Evolutionary conservation across 2,329 filamentous ascomycete species (phyloP), one percentile per base, ranked within the genome.

Genomic region (Fusarium brachygibbosum): DNA sequence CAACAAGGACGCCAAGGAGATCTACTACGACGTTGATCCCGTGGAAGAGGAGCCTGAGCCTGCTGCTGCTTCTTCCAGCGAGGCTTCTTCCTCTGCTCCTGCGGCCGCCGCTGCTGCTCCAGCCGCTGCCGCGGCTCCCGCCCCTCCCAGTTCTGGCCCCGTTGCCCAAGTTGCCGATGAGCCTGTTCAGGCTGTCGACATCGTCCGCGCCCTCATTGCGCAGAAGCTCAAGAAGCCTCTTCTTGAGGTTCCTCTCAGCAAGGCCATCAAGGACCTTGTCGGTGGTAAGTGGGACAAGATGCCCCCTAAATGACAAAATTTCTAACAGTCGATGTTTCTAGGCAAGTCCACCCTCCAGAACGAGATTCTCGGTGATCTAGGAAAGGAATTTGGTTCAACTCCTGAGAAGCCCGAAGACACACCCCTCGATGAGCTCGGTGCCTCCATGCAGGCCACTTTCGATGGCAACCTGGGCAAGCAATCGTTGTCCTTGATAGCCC

Each of bases 1-100:
- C 86, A 98, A 97, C 86, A 99, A 99, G 82, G 96, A 99, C 78
- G 92, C 94, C 58, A 98, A 98, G 81, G 96, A 99, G 81, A 99
- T 99, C 71, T 99, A 99, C 86, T 99, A 99, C 82, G 95, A 98
- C 78, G 94, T 97, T 44, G 96, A 99, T 77, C 96, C 96, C 0
- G 85, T 97, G 31, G 93, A 97, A 76, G 96, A 99, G 60, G 96
- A 98, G 81, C 87, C 91, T 46, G 91, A 91, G 76, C 84, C 90
- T 2, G 79, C 84, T 14, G 82, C 85, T 25, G 78, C 82, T 66
- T 79, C 86, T 54, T 78, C 84, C 17, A 77, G 85, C 37, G 77
- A 86, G 49, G 76, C 85, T 8, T 79, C 86, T 5, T 81, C 87
- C 23, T 51, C 48, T 28, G 80, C 89, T 32, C 82, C 87, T 31